Evolutionary conservation across 2,329 filamentous ascomycete genomes (phyloP).

Genomic region (Diaporthe aspalathi): DNA sequence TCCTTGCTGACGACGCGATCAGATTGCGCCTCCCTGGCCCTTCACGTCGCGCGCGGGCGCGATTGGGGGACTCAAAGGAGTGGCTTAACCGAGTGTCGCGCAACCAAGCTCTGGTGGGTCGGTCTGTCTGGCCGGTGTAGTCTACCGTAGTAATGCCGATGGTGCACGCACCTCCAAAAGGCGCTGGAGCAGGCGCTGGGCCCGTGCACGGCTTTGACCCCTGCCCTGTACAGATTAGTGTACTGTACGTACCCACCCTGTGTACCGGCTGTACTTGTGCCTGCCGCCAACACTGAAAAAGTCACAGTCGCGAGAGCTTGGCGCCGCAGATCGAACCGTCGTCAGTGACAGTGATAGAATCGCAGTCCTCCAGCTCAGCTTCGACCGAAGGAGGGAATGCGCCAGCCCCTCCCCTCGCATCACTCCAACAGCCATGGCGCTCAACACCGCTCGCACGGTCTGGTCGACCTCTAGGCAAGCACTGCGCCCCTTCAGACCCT

Average conservation of each 20-base stretch:
- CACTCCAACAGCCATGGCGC: conserved; percentile 46
- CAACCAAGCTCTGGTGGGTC: conserved; percentile 26
- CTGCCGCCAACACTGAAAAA: conserved; percentile 37
- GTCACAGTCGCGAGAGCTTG: conserved; percentile 31
- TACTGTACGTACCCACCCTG: too few relatives aligned
- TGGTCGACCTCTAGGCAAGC: conserved; percentile 49
- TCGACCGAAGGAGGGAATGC: conserved; percentile 32
- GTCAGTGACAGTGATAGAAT: conserved; percentile 12
- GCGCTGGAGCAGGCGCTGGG: background rate
- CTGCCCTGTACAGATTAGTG: conserved; percentile 2
- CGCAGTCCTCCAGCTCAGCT: background rate
- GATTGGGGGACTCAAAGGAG: conserved; percentile 15
- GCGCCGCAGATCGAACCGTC: background rate
- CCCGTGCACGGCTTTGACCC: background rate
- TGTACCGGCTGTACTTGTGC: background rate
- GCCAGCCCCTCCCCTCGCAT: conserved; percentile 26
- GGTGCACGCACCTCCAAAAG: background rate
- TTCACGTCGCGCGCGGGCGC: conserved; percentile 28
- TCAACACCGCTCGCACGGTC: conserved; percentile 49
- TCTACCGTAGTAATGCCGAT: too few relatives aligned
- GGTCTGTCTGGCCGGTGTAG: background rate
- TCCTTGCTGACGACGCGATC: conserved; percentile 31
- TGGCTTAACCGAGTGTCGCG: conserved; percentile 21
- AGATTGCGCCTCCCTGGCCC: conserved; percentile 20
- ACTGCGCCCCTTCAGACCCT: conserved; percentile 45